phyloP scores from a whole-genome alignment of 306 rosid species.

The Cucumis melo region DNA sequence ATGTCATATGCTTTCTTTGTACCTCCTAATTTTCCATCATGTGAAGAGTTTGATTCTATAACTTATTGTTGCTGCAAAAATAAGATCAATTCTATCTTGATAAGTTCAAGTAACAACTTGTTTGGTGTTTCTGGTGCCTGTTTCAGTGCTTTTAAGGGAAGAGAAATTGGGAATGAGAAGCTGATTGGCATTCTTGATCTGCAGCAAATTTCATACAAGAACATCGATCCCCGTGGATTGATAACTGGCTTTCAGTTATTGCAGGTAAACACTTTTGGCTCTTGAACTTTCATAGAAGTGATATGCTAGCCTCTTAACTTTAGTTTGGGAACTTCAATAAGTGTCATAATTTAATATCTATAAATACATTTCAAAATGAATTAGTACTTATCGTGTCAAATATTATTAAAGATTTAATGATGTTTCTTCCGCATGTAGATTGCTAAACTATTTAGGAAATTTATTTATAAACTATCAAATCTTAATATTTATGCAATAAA shows the following conservation, averaged over 20 bases:
- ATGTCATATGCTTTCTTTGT: neutral
- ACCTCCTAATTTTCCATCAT: neutral
- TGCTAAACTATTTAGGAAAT: no score
- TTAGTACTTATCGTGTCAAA: no score
- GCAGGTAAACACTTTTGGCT: slow-evolving; percentile 38
- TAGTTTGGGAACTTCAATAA: no score
- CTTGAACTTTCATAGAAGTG: neutral
- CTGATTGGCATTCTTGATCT: slow-evolving; percentile 66
- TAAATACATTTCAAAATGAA: no score
- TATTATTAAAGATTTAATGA: no score
- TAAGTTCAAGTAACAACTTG: neutral
- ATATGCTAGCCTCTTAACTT: neutral
- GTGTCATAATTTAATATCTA: no score
- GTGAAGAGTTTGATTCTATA: neutral
- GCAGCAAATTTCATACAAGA: slow-evolving; percentile 42
- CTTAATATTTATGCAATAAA: no score
- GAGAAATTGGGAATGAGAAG: slow-evolving; percentile 76
- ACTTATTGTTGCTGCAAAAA: neutral
- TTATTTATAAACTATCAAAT: no score
- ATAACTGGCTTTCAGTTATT: slow-evolving; percentile 82
- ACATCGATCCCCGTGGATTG: slow-evolving; percentile 64
- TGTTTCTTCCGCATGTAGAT: no score
- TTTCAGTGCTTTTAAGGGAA: slow-evolving; percentile 55
- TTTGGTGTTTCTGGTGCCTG: slow-evolving; percentile 8
- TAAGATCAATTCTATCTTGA: neutral